These are phyloP conservation scores for Tetrapisispora nanseiensis DNA, from an alignment of 805 yeast genomes.

Conservation along the genomic window DNA sequence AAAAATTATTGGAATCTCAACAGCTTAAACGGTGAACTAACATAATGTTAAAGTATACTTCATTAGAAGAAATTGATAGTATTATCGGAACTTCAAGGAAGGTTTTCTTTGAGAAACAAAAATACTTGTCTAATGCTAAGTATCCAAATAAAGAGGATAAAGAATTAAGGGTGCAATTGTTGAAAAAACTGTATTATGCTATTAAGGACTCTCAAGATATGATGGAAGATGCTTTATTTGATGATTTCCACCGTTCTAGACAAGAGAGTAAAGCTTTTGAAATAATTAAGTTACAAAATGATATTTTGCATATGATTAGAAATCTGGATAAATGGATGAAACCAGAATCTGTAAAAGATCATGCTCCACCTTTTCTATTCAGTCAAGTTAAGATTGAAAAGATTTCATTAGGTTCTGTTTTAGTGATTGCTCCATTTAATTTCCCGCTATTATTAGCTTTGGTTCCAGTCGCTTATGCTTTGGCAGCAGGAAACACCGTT, in stretches of 20 bases:
- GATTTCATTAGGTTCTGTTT: conserved; percentile 52
- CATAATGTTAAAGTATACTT: too few relatives aligned
- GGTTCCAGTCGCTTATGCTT: conserved; percentile 64
- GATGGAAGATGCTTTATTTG: conserved; percentile 45
- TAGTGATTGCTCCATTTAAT: conserved; percentile 42
- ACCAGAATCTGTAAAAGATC: conserved; percentile 34
- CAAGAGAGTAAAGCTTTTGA: conserved; percentile 59
- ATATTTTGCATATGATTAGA: conserved; percentile 49
- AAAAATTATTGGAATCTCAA: too few relatives aligned
- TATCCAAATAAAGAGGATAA: conserved; percentile 14
- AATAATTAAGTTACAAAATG: conserved; percentile 39
- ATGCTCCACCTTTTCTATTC: conserved; percentile 23
- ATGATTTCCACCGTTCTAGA: conserved; percentile 59
- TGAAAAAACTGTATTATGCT: conserved; percentile 58
- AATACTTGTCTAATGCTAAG: too few relatives aligned
- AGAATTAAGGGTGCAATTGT: conserved; percentile 44
- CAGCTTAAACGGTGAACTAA: too few relatives aligned
- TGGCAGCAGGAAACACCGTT: conserved; percentile 79
- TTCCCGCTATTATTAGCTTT: conserved; percentile 50
- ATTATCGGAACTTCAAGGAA: too few relatives aligned
- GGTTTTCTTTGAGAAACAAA: too few relatives aligned
- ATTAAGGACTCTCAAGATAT: conserved; percentile 47
- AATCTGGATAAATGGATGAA: conserved; percentile 53
- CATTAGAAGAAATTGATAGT: too few relatives aligned
- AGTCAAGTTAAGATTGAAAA: conserved; percentile 34